Evolutionary conservation across 176 grass and related monocot genomes (phyloP), one percentile per base, ranked within the genome.

Genomic region (Canna indica): DNA sequence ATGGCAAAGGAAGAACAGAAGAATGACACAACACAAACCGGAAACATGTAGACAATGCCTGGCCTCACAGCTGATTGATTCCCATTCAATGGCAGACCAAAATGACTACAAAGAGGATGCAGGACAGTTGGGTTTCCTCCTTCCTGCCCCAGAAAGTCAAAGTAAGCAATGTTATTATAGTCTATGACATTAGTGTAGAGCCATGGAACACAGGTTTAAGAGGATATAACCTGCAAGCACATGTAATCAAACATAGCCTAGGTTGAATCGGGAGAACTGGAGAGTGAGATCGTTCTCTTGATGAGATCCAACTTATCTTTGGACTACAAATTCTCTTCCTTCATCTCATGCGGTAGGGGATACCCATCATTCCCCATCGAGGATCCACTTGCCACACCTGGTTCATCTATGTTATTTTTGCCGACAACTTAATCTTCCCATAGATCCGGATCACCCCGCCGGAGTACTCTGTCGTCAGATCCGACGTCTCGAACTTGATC

Each of bases 21-120:
- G 62, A 70, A 22, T n/a, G 31, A 73, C 26, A 32, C 58, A 38
- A 7, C 59, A 86, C 88, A 70, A 82, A 91, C 88, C 69, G 88
- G 88, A 77, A 96, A 87, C 92, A 96, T 96, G 62, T 91, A 96
- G 27, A 96, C 88, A 78, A 96, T 88, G 79, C 92, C 88, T 88
- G 88, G 88, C 36, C 61, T 74, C 7, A 74, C 80, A 48, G 84
- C 81, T 53, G 78, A 57, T 86, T 91, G 91, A 66, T 76, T 86
- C 76, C 81, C 69, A 60, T 96, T 96, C 72, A 81, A 75, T 74
- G 87, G 83, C 34, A 90, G 16, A 76, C 83, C 77, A 69, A 90
- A 83, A 72, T 86, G 85, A 68, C n/a, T n/a, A n/a, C 83, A 59
- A 81, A 74, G 66, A 76, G 83, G 83, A 29, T n/a, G 52, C 71